These are phyloP conservation scores for Paecilomyces formosus DNA, from an alignment of 2,329 filamentous ascomycete genomes.

Conservation along the genomic window DNA sequence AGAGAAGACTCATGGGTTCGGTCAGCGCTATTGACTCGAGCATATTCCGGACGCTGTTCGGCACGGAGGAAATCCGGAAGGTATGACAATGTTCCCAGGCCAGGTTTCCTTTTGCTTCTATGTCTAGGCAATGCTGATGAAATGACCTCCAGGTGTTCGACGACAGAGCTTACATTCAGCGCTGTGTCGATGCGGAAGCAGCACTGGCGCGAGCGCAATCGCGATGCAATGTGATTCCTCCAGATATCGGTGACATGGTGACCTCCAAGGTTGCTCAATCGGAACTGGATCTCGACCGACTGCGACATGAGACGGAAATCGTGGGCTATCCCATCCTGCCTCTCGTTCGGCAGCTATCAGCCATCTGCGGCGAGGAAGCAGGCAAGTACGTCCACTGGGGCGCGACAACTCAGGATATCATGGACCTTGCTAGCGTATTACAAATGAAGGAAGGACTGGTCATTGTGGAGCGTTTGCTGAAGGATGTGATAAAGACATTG, in stretches of 20 bases:
- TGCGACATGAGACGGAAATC: conserved; percentile 42
- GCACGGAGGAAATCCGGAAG: conserved; percentile 43
- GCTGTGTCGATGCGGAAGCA: conserved; percentile 45
- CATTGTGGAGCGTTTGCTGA: conserved; percentile 41
- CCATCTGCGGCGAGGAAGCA: conserved; percentile 21
- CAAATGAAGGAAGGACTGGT: conserved; percentile 46
- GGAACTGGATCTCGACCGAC: conserved; percentile 37
- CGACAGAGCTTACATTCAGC: conserved; percentile 42
- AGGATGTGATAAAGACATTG: conserved; percentile 37
- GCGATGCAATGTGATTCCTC: conserved; percentile 40
- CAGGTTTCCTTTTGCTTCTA: not conserved
- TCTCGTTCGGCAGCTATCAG: conserved; percentile 42
- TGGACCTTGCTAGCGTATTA: conserved; percentile 48
- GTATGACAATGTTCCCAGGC: conserved; percentile 2
- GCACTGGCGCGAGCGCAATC: conserved; percentile 47
- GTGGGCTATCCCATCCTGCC: conserved; percentile 50
- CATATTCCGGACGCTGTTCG: conserved; percentile 46
- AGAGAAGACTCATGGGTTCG: conserved; percentile 51
- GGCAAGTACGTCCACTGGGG: conserved; percentile 52
- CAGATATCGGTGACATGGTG: conserved; percentile 26
- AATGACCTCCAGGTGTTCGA: conserved; percentile 34
- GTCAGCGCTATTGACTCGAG: conserved; percentile 39
- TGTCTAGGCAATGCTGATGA: not conserved
- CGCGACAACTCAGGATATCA: conserved; percentile 54
- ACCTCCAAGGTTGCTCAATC: conserved; percentile 25